Conservation (phyloP, 768 basidiomycete species). For the Suillus placidus region DNA sequence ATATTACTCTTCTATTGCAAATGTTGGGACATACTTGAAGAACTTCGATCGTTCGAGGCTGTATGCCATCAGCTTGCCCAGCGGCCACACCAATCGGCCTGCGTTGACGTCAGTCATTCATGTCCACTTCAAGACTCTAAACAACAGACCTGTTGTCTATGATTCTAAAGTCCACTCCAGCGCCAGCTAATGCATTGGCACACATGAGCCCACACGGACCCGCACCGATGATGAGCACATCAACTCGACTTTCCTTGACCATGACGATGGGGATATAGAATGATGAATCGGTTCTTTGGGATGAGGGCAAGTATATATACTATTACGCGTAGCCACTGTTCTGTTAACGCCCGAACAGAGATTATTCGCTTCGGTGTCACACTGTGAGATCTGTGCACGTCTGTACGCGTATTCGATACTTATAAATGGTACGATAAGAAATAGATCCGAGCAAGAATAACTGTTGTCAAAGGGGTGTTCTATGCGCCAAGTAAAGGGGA, state of each 20-base stretch:
- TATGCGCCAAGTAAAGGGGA: too few relatives aligned
- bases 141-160: constrained; percentile 46
- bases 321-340: not conserved
- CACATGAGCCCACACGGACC: constrained; percentile 69
- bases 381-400: not conserved
- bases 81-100: constrained; percentile 46
- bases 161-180: constrained; percentile 48
- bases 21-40: constrained; percentile 41
- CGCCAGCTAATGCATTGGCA: constrained; percentile 52
- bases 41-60: constrained; percentile 57
- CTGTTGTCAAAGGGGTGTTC: too few relatives aligned
- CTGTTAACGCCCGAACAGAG: not conserved
- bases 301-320: not conserved
- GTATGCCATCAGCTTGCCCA: constrained; percentile 60
- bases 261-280: constrained; percentile 14
- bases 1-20: not conserved
- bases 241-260: constrained; percentile 36
- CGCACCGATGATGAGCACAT: constrained; percentile 53
- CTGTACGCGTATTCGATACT: not conserved
- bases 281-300: not conserved
- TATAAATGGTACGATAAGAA: constrained; percentile 1
- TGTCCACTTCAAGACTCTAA: not conserved
- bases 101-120: not conserved
- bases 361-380: not conserved
- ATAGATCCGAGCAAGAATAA: not conserved